Evolutionary conservation across 257 asterid species (phyloP), one percentile per base, ranked within the genome.

Genomic region (Rubia yunnanensis): DNA sequence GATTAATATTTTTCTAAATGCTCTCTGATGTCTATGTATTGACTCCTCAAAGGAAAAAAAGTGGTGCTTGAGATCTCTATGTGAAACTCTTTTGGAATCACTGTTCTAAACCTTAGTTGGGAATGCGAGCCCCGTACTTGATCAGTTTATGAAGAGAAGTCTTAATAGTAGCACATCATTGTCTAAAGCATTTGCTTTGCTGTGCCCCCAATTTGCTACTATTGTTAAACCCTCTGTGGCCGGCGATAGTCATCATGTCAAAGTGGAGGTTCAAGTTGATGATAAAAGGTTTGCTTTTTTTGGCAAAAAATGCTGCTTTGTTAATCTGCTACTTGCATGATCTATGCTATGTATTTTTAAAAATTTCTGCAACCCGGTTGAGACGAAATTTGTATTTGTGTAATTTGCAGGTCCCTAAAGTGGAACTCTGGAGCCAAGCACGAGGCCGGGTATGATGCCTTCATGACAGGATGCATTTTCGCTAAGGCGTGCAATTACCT

Each of bases 351-450:
- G 1, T 2, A 7, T 44, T 30, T 20, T 49, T n/a, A n/a, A n/a
- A n/a, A 35, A 41, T 11, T 54, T 38, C 59, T 34, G 20, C 32
- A 58, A 32, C 30, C 30, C 60, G 8, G 24, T 13, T 48, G 32
- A 63, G 32, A 18, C 8, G 38, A 60, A 34, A 34, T 39, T 27
- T 73, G 41, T 53, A 31, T 10, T 65, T 13, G 11, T 44, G 62
- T 7, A 10, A 62, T 65, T 38, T 35, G 53, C 89, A 92, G 99
- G 80, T 89, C 88, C 49, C 78, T 82, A 30, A 84, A 87, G 57
- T 92, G 97, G 97, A 92, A 89, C 78, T 86, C 99, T 4, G 97
- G 99, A 66, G 86, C 97, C 53, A 92, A 92, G 73, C 99, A 92
- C 46, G 99, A 92, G 84, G 99, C 99, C 35, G 99, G 99, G 7